Evolutionary conservation across 306 rosid genomes (phyloP).

Genomic region (Trichosanthes truncata): DNA sequence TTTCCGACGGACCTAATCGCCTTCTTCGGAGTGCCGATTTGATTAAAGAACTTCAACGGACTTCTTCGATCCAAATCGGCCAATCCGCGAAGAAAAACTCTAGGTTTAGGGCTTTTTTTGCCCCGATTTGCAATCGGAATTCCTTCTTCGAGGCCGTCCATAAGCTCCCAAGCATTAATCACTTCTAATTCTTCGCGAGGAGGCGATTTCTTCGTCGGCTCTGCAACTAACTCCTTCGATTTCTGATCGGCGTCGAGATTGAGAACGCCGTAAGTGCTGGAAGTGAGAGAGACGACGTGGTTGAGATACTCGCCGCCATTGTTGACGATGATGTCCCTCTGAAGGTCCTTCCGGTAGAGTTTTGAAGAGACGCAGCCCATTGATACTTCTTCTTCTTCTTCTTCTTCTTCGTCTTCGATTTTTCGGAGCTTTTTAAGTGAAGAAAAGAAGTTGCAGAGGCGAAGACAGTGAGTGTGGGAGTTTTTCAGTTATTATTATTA

Average conservation of each 20-base stretch:
- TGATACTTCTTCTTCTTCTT: conserved; percentile 14
- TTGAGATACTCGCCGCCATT: conserved; percentile 39
- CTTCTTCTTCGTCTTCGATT: background rate
- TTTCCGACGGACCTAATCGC: conserved; percentile 44
- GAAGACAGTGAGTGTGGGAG: conserved; percentile 31
- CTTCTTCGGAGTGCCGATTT: conserved; percentile 61
- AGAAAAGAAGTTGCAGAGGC: background rate
- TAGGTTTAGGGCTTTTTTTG: conserved; percentile 62
- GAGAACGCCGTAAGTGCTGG: conserved; percentile 74
- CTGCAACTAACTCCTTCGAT: conserved; percentile 22
- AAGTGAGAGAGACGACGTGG: conserved; percentile 91
- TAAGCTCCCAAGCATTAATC: conserved; percentile 90
- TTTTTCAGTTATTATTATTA: background rate
- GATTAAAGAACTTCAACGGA: conserved; percentile 64
- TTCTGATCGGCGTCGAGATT: conserved; percentile 35
- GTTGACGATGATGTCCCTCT: conserved; percentile 33
- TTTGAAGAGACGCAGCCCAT: conserved; percentile 98
- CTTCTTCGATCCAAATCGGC: conserved; percentile 36
- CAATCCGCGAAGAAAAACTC: conserved; percentile 58
- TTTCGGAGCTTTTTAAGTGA: background rate
- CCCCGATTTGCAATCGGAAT: conserved; percentile 32
- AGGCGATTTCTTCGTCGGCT: conserved; percentile 22
- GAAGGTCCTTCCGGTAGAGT: conserved; percentile 43
- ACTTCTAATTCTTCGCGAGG: conserved; percentile 40
- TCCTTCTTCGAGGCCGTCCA: conserved; percentile 91